Conservation (phyloP, 75 land plant species). For the Gnetum montanum region DNA sequence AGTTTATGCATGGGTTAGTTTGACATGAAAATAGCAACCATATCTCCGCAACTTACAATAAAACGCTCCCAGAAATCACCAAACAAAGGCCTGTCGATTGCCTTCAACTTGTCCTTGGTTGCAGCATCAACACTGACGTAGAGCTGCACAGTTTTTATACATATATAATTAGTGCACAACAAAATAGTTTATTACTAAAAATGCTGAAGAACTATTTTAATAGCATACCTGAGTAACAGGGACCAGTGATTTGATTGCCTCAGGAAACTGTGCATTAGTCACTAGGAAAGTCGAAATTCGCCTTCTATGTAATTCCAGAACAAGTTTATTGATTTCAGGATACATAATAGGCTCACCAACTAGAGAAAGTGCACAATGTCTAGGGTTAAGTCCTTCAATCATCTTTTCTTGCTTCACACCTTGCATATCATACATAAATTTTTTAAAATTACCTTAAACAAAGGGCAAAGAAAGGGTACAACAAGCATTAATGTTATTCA, state of each 20-base stretch:
- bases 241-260: constrained; percentile 49
- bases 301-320: constrained; percentile 74
- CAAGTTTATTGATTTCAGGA: constrained; percentile 82
- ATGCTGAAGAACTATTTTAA: no score
- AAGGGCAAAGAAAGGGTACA: no score
- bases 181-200: no score
- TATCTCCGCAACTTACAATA: constrained; percentile 43
- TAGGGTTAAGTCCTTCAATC: constrained; percentile 69
- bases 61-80: constrained; percentile 95
- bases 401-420: constrained; percentile 77
- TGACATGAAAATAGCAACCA: no score
- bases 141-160: constrained; percentile 66
- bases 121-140: constrained; percentile 99
- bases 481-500: no score
- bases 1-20: neutral
- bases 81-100: constrained; percentile 93
- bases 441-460: no score
- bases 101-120: constrained; percentile 88
- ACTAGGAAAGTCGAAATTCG: constrained; percentile 90
- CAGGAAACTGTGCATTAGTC: constrained; percentile 99
- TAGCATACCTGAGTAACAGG: constrained; percentile 83
- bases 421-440: constrained; percentile 16
- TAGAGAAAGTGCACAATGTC: constrained; percentile 94
- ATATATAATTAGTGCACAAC: no score
- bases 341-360: constrained; percentile 99